A percentile compares a stretch with the other conserved stretches of the same genome.
Evolutionary conservation across 2,329 filamentous ascomycete species (phyloP).

Genomic region (Lachnellula subtilissima): DNA sequence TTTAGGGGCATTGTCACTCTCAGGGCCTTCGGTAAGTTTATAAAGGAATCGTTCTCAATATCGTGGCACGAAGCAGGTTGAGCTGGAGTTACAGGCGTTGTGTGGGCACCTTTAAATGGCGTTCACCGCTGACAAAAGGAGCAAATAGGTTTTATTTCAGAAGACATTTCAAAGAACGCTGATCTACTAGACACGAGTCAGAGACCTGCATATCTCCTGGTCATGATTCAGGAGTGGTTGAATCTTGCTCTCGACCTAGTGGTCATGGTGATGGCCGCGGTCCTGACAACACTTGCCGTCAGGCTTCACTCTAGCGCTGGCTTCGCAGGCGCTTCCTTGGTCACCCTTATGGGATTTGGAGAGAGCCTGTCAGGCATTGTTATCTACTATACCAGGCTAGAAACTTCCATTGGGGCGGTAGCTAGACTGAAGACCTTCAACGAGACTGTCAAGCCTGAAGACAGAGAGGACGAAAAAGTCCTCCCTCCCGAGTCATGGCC

Average conservation of each 20-base stretch:
- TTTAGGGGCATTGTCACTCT: constrained; percentile 40
- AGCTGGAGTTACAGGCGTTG: too few species aligned
- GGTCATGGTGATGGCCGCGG: constrained; percentile 24
- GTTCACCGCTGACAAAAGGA: not conserved
- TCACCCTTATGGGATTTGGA: constrained; percentile 24
- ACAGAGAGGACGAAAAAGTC: not conserved
- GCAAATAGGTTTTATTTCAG: not conserved
- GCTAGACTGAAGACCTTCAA: constrained; percentile 12
- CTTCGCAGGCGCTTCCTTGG: constrained; percentile 22
- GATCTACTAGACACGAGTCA: not conserved
- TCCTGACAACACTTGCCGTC: constrained; percentile 30
- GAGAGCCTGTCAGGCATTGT: constrained; percentile 15
- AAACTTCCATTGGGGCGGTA: constrained; percentile 22
- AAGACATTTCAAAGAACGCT: not conserved
- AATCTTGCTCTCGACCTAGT: constrained; percentile 34
- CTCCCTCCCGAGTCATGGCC: not conserved
- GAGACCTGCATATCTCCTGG: constrained; percentile 43
- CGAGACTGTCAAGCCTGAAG: not conserved
- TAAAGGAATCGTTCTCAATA: not conserved
- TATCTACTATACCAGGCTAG: constrained; percentile 14
- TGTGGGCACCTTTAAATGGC: too few species aligned
- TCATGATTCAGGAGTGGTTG: constrained; percentile 54
- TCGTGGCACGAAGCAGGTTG: too few species aligned
- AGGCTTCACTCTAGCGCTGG: constrained; percentile 23
- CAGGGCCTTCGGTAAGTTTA: constrained; percentile 42